Conservation (phyloP, 176 grass and related monocot species). For the Paspalum vaginatum region DNA sequence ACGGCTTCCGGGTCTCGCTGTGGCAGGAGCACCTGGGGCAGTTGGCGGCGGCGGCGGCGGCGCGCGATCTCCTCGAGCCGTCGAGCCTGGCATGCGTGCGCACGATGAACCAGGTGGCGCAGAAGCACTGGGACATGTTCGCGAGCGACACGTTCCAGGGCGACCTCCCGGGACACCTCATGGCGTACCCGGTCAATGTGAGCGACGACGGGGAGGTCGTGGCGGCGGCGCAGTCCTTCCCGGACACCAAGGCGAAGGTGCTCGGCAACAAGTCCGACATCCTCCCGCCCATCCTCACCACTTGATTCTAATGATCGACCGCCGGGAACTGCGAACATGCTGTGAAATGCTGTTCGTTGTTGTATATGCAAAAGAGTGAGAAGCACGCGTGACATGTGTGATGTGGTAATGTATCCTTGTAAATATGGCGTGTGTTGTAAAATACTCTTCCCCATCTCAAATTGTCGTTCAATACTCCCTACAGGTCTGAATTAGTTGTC, state of each 20-base stretch:
- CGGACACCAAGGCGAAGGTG: slow-evolving; percentile 59
- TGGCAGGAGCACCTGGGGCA: slow-evolving; percentile 64
- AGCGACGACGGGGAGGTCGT: slow-evolving; percentile 31
- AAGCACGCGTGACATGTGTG: background rate
- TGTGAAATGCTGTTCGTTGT: background rate
- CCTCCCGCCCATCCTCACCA: slow-evolving; percentile 68
- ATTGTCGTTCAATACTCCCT: too few relatives aligned
- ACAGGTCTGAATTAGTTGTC: too few relatives aligned
- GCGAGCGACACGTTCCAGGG: slow-evolving; percentile 12
- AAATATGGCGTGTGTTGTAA: too few relatives aligned
- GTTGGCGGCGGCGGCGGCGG: background rate
- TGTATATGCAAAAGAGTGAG: background rate
- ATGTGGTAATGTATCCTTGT: background rate
- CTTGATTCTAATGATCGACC: slow-evolving; percentile 18
- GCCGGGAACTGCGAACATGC: background rate
- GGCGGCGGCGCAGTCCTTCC: slow-evolving; percentile 36
- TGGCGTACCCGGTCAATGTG: slow-evolving; percentile 56
- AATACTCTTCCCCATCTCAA: too few relatives aligned
- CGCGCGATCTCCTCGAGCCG: slow-evolving; percentile 27
- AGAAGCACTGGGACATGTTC: slow-evolving; percentile 52
- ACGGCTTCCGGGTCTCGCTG: slow-evolving; percentile 57
- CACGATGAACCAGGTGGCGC: slow-evolving; percentile 43
- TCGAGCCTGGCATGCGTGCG: slow-evolving; percentile 45
- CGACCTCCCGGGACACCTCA: slow-evolving; percentile 65
- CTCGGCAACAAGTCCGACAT: slow-evolving; percentile 44